Conservation (phyloP, 805 yeast species). For the Saccharomycopsis fermentans region DNA sequence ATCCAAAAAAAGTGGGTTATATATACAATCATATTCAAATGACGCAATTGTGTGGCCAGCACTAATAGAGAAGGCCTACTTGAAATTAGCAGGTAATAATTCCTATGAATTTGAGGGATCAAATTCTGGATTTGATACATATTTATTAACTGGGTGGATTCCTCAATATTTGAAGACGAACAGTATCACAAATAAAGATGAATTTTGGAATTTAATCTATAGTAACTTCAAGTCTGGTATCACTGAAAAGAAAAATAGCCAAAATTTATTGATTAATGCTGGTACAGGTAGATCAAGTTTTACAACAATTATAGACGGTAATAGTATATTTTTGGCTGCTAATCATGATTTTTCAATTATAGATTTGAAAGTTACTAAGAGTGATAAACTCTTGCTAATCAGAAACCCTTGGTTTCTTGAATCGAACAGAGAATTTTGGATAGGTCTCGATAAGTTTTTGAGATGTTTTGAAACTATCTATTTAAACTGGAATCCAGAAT, state of each 20-base stretch:
- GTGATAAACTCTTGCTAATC: conserved; percentile 22
- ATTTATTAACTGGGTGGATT: conserved; percentile 55
- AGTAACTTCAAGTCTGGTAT: conserved; percentile 25
- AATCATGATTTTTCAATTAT: conserved; percentile 65
- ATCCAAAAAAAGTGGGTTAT: neutral
- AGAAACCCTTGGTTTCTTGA: conserved; percentile 38
- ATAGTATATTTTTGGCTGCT: conserved; percentile 29
- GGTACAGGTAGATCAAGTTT: conserved; percentile 48
- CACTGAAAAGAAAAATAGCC: neutral
- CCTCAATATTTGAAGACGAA: conserved; percentile 44
- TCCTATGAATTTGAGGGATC: conserved; percentile 66
- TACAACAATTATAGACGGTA: neutral
- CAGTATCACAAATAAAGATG: conserved; percentile 16
- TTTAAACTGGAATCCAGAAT: conserved; percentile 53
- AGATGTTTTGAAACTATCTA: conserved; percentile 43
- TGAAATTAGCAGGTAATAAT: conserved; percentile 40
- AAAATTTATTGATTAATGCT: conserved; percentile 41
- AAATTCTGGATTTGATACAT: conserved; percentile 64
- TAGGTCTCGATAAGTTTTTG: conserved; percentile 25
- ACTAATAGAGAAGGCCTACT: conserved; percentile 66
- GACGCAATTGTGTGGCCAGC: conserved; percentile 48
- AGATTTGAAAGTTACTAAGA: conserved; percentile 25
- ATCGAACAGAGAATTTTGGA: conserved; percentile 17
- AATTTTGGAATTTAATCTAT: conserved; percentile 29
- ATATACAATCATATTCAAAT: conserved; percentile 13